Evolutionary conservation across 208 protist genomes (phyloP), one percentile per base, ranked within the genome.

Genomic region (Trypanosomatidae sp.): DNA sequence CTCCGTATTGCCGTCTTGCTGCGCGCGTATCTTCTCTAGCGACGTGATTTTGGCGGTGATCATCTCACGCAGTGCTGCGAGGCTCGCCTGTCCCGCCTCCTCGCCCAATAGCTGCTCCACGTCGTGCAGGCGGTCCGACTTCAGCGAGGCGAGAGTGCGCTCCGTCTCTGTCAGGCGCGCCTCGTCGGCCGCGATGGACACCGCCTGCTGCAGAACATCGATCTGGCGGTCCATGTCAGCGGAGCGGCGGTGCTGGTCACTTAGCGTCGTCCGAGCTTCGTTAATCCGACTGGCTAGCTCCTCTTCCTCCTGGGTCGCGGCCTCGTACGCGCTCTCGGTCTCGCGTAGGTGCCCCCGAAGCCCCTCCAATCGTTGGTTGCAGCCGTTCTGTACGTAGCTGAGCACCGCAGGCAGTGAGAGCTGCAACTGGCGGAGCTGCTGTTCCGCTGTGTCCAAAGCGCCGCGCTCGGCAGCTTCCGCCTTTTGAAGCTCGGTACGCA

Each of bases 1-100:
- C 82, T 94, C 91, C 65, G 91, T 77, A 60, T 82, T 88, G 67
- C 94, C 94, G 62, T 95, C 86, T 60, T 92, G 84, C 77, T 91
- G 87, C 5, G 91, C 88, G 28, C 83, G 82, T 2, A 79, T 59
- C 39, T 80, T 74, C 79, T 95, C 91, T 49, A 95, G 62, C 55
- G 87, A 79, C 25, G 81, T 81, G 58, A 91, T 73, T 74, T 92
- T 88, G n/a, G 73, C 77, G 12, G 86, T 79, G 55, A 95, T 91
- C 46, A 87, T 66, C 64, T 97, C 93, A 2, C 84, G 89, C 62
- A 96, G 82, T 15, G 60, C 71, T 12, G 76, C 70, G 39, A 96
- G 75, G 30, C 76, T 81, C 39, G 85, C 80, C 13, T 83, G 62
- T 44, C 13, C 53, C 43, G 85, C 82, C n/a, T 74, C 82, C 19